Conservation (phyloP, 495 filamentous ascomycete species). For the Viridothelium virens region DNA sequence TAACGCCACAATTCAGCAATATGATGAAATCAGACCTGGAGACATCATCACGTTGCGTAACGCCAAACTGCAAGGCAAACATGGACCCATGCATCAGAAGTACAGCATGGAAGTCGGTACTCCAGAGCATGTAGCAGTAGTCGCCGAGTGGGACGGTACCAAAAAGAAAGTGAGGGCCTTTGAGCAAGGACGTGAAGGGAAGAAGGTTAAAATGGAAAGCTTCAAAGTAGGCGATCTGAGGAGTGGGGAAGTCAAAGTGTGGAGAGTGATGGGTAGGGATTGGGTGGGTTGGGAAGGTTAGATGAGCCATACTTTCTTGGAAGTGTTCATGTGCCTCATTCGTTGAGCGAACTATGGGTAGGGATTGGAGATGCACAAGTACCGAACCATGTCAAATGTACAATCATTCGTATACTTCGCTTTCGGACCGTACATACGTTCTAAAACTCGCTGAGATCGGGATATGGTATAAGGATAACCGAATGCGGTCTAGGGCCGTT, state of each 20-base stretch:
- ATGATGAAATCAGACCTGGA: conserved; percentile 89
- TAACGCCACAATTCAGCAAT: conserved; percentile 80
- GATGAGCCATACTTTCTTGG: neutral
- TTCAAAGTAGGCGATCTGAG: conserved; percentile 87
- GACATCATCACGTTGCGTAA: conserved; percentile 93
- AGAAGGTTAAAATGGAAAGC: conserved; percentile 88
- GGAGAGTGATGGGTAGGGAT: conserved; percentile 83
- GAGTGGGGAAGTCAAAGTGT: conserved; percentile 94
- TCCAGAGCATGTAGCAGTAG: conserved; percentile 84
- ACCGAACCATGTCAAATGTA: neutral
- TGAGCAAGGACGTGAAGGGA: conserved; percentile 92
- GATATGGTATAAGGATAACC: neutral
- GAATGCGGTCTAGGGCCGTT: neutral
- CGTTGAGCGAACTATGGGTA: neutral
- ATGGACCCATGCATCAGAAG: conserved; percentile 89
- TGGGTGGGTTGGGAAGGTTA: conserved; percentile 79
- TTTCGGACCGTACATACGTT: neutral
- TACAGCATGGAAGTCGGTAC: conserved; percentile 57
- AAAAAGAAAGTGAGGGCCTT: conserved; percentile 95
- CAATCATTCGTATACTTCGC: neutral
- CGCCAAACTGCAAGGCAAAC: conserved; percentile 90
- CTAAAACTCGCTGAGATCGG: no score
- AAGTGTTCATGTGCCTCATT: neutral
- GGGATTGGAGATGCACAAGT: neutral
- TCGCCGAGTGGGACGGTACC: conserved; percentile 97